These are phyloP conservation scores for Dictyophora rubrovolvata DNA, from an alignment of 768 basidiomycete genomes.

Conservation along the genomic window DNA sequence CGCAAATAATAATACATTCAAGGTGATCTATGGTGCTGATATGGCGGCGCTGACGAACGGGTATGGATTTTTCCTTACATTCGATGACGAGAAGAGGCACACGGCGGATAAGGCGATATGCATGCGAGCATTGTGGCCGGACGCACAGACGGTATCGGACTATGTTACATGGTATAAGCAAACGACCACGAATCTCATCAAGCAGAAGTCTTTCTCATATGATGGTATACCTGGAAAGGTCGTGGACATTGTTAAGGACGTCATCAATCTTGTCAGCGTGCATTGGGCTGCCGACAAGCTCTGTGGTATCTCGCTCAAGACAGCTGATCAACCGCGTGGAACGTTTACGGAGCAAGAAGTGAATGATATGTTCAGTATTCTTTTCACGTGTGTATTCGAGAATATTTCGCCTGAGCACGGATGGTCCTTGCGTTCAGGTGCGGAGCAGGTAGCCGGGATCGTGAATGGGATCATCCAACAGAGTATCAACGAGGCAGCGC, in stretches of 20 bases:
- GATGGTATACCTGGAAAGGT: slow-evolving; percentile 25
- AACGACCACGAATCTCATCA: slow-evolving; percentile 21
- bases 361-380: slow-evolving; percentile 31
- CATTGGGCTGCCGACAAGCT: slow-evolving; percentile 32
- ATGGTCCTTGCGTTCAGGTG: slow-evolving; percentile 23
- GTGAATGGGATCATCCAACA: slow-evolving; percentile 26
- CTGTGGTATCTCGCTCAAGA: slow-evolving; percentile 37
- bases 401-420: slow-evolving; percentile 20
- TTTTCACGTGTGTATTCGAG: slow-evolving; percentile 22
- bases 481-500: slow-evolving; percentile 20
- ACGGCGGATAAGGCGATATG: slow-evolving; percentile 21
- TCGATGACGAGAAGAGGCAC: slow-evolving; percentile 28
- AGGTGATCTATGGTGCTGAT: slow-evolving; percentile 23
- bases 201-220: slow-evolving; percentile 22
- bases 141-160: slow-evolving; percentile 20
- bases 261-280: slow-evolving; percentile 33
- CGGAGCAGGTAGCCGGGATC: slow-evolving; percentile 21
- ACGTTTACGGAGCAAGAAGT: slow-evolving; percentile 37
- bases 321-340: slow-evolving; percentile 32
- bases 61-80: slow-evolving; percentile 29
- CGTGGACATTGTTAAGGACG: slow-evolving; percentile 40
- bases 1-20: slow-evolving; percentile 27
- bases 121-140: slow-evolving; percentile 29
- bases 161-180: slow-evolving; percentile 24
- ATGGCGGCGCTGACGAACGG: slow-evolving; percentile 21